Conservation (phyloP, 306 rosid species). For the Prosopis cineraria region DNA sequence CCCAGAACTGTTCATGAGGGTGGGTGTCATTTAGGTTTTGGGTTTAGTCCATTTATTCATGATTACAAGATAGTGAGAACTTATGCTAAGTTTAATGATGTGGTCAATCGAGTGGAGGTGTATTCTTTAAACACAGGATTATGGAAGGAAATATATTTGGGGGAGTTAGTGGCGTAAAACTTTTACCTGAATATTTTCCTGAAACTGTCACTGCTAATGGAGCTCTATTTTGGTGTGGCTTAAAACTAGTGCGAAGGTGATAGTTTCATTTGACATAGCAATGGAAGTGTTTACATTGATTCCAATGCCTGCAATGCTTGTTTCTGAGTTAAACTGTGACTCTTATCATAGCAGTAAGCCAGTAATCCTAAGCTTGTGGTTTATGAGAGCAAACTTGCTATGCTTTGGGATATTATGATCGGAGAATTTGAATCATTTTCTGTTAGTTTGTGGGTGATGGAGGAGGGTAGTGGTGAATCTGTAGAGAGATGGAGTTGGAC, state of each 20-base stretch:
- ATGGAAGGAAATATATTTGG: neutral
- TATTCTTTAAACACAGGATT: neutral
- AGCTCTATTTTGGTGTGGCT: neutral
- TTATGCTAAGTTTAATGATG: too few relatives aligned
- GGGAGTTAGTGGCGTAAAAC: neutral
- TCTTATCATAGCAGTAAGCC: too few relatives aligned
- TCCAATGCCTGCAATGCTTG: neutral
- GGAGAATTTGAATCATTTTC: neutral
- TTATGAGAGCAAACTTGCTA: neutral
- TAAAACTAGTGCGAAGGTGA: too few relatives aligned
- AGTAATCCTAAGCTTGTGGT: neutral
- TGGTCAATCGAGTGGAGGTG: neutral
- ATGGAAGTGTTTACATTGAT: neutral
- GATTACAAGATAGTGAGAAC: neutral
- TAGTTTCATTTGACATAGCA: neutral
- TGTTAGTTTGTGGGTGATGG: neutral
- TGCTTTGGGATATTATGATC: too few relatives aligned
- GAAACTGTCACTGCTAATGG: neutral
- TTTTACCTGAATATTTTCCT: too few relatives aligned
- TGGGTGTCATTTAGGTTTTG: too few relatives aligned
- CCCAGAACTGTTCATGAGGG: too few relatives aligned
- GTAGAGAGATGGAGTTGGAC: neutral
- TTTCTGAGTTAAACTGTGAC: too few relatives aligned
- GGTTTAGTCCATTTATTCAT: too few relatives aligned
- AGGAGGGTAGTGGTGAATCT: neutral